These are phyloP conservation scores for Boletus eberwhitei DNA, from an alignment of 768 basidiomycete species.

Conservation along the genomic window DNA sequence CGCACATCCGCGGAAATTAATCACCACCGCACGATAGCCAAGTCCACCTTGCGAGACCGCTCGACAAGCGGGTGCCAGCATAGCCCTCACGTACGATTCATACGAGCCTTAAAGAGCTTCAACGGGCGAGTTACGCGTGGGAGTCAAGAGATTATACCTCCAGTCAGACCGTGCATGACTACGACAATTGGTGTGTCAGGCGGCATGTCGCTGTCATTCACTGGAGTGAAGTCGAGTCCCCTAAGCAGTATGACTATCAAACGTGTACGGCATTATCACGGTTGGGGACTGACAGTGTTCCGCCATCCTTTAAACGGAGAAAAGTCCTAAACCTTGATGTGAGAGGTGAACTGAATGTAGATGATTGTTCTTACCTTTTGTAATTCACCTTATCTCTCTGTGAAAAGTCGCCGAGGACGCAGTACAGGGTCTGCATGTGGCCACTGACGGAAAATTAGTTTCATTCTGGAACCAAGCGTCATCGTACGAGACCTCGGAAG, in stretches of 20 bases:
- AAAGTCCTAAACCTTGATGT: conserved; percentile 21
- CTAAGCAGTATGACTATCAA: conserved; percentile 12
- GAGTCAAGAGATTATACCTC: conserved; percentile 21
- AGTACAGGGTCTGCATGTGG: conserved; percentile 34
- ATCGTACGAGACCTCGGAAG: conserved; percentile 27
- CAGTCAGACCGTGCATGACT: conserved; percentile 33
- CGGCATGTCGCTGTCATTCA: conserved; percentile 20
- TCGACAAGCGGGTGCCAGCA: conserved; percentile 70
- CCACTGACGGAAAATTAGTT: conserved; percentile 25
- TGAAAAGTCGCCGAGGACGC: conserved; percentile 30
- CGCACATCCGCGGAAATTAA: conserved; percentile 92
- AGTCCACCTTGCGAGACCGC: conserved; percentile 78
- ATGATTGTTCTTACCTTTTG: conserved; percentile 23
- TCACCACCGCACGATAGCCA: conserved; percentile 85
- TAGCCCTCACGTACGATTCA: conserved; percentile 84
- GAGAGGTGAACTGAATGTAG: conserved; percentile 1
- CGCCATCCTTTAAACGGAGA: conserved; percentile 30
- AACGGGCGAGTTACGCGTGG: neutral
- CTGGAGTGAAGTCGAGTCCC: conserved; percentile 33
- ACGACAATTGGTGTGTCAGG: conserved; percentile 30
- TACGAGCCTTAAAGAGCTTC: conserved; percentile 60
- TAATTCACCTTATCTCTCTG: conserved; percentile 29
- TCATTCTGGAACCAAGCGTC: neutral
- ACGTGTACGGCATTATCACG: neutral
- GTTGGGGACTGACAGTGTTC: conserved; percentile 29